Evolutionary conservation across 108 stramenopile genomes (phyloP).

Genomic region (Discostella pseudostelligera): DNA sequence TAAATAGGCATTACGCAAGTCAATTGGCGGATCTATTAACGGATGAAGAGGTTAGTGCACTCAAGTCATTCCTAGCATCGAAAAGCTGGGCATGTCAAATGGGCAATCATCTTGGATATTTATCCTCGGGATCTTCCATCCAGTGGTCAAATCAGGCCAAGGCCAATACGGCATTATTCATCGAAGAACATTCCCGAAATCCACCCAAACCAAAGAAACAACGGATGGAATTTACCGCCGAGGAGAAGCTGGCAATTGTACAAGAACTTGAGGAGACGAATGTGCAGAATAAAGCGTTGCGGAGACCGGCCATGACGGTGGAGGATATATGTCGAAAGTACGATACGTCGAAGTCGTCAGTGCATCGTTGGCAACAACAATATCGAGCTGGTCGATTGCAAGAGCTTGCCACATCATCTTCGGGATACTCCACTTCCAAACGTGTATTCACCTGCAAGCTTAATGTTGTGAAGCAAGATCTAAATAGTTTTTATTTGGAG

Average conservation of each 20-base stretch:
- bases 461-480: constrained; percentile 9
- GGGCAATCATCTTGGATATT: constrained; percentile 18
- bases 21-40: neutral
- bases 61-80: constrained; percentile 22
- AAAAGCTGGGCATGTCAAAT: constrained; percentile 35
- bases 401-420: neutral
- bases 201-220: constrained; percentile 10
- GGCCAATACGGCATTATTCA: constrained; percentile 5
- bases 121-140: constrained; percentile 2
- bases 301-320: constrained; percentile 5
- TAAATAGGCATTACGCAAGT: constrained; percentile 5
- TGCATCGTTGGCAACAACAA: constrained; percentile 40
- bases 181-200: constrained; percentile 13
- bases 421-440: constrained; percentile 13
- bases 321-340: constrained; percentile 38
- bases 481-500: constrained; percentile 18
- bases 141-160: constrained; percentile 16
- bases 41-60: constrained; percentile 1
- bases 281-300: neutral
- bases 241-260: constrained; percentile 29
- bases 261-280: constrained; percentile 23
- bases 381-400: constrained; percentile 14
- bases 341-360: constrained; percentile 29
- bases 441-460: constrained; percentile 31
- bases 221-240: constrained; percentile 29